Base-by-base conservation (phyloP, 2,329 filamentous ascomycete genomes). In the Exophiala sideris region DNA sequence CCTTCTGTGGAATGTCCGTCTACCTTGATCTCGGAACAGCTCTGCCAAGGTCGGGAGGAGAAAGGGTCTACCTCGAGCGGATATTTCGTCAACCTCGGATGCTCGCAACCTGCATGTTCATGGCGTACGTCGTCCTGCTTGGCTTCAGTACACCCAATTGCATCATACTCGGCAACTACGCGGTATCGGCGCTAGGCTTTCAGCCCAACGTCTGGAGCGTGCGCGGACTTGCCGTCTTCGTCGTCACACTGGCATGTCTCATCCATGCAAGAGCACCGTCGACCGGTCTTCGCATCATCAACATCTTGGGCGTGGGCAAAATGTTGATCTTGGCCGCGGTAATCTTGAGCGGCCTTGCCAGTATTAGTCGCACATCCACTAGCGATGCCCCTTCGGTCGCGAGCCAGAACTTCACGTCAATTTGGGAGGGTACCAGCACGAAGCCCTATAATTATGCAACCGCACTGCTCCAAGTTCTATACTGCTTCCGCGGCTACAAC, bases 401-500 rank as follows among this genome's bases (percentile, higher is more conserved):
- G 1, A 3, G 46, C n/a, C 42, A 14, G 51, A 66, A 40, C 61
- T 62, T 66, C 66, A 69, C 62, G 36, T 52, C 50, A 34, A 68
- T 71, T 34, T 70, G 63, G 57, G 63, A 38, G 66, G 67, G 34
- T 70, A 69, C 0, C 70, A 73, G 4, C 68, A 33, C 50, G 33
- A 52, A 52, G 42, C 50, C 71, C 48, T 60, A 70, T 10, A 76
- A 76, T 57, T 75, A 76, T 59, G 65, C 65, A 45, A 63, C 54
- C 21, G 56, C 56, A 68, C 3, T 58, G 45, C 76, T 80, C 62
- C 81, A 81, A 61, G 76, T 82, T 12, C 71, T 81, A 54, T 81
- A 79, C 71, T 79, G 73, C 58, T 83, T 76, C 66, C 74, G 76
- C 18, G 79, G 80, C 42, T 80, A 79, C 67, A 76, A 73, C 65